Conservation (phyloP, 495 filamentous ascomycete species). For the Penicillium tannophilum region DNA sequence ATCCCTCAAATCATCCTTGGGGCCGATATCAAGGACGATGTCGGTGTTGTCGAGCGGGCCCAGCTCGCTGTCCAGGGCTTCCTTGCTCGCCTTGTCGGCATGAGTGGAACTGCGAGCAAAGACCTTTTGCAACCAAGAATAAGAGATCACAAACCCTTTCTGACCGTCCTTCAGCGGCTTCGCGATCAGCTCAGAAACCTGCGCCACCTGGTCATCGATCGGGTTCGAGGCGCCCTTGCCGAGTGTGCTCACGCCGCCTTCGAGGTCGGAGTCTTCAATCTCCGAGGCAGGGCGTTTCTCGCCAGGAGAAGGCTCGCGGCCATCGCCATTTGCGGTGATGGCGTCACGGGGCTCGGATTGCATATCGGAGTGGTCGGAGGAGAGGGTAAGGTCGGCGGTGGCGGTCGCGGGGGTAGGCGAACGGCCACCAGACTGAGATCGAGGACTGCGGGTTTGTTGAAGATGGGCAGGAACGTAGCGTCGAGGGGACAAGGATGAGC, state of each 20-base stretch:
- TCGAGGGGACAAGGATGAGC: slow-evolving; percentile 43
- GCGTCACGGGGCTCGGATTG: slow-evolving; percentile 38
- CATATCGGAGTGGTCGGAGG: slow-evolving; percentile 62
- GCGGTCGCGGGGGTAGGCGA: slow-evolving; percentile 60
- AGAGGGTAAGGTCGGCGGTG: slow-evolving; percentile 70
- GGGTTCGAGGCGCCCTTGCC: slow-evolving; percentile 41
- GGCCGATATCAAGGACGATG: slow-evolving; percentile 49
- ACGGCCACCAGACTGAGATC: slow-evolving; percentile 41
- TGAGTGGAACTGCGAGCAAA: slow-evolving; percentile 64
- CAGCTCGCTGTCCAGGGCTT: slow-evolving; percentile 61
- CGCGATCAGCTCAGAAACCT: slow-evolving; percentile 60
- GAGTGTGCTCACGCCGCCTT: slow-evolving; percentile 27
- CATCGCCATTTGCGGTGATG: slow-evolving; percentile 29
- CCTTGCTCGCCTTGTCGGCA: slow-evolving; percentile 57
- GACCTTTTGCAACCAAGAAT: slow-evolving; percentile 75
- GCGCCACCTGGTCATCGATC: slow-evolving; percentile 77
- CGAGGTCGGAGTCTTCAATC: slow-evolving; percentile 40
- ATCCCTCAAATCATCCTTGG: slow-evolving; percentile 47
- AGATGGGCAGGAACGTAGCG: slow-evolving; percentile 63
- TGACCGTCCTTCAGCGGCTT: slow-evolving; percentile 64
- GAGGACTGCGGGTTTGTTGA: slow-evolving; percentile 56
- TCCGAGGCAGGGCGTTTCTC: slow-evolving; percentile 56
- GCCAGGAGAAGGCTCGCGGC: slow-evolving; percentile 53
- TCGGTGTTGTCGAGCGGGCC: slow-evolving; percentile 90
- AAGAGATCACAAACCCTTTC: slow-evolving; percentile 77